phyloP scores from a whole-genome alignment of 2,329 filamentous ascomycete genomes.

The Ascochyta rabiei region DNA sequence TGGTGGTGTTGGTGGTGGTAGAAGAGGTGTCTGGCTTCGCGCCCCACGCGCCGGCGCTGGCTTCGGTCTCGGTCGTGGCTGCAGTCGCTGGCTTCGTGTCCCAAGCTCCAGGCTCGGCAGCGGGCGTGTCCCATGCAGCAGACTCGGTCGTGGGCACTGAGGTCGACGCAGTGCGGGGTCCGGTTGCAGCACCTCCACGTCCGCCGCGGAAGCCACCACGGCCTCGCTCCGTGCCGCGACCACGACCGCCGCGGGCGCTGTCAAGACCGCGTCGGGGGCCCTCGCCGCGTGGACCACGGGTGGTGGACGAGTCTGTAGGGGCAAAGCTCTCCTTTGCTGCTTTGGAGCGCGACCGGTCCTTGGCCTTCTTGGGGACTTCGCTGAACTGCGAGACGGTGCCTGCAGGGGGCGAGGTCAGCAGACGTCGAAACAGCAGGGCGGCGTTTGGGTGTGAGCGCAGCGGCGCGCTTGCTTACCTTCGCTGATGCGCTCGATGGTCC shows the following conservation, averaged over 20 bases:
- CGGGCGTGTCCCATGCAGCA: constrained; percentile 62
- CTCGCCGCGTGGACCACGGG: constrained; percentile 32
- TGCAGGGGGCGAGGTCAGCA: constrained; percentile 44
- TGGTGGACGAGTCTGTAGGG: constrained; percentile 52
- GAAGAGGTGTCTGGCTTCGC: constrained; percentile 10
- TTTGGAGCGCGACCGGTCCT: constrained; percentile 75
- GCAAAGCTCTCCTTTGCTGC: constrained; percentile 64
- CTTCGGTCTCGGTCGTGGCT: background rate
- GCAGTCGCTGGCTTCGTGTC: constrained; percentile 11
- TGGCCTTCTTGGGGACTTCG: constrained; percentile 75
- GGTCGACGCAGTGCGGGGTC: constrained; percentile 59
- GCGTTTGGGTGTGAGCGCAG: background rate
- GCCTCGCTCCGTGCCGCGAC: constrained; percentile 65
- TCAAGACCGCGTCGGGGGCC: constrained; percentile 39
- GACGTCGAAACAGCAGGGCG: background rate
- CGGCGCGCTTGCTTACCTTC: constrained; percentile 63
- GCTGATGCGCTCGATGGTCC: constrained; percentile 77
- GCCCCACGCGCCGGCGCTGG: constrained; percentile 13
- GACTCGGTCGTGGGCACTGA: constrained; percentile 76
- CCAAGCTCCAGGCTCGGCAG: constrained; percentile 23
- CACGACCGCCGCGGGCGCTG: constrained; percentile 58
- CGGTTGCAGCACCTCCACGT: constrained; percentile 70
- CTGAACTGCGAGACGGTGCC: constrained; percentile 83
- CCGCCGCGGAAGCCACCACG: constrained; percentile 61
- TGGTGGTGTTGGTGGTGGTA: too few relatives aligned